A percentile compares a stretch with the other conserved stretches of the same genome.
These are phyloP conservation scores for Ophiostoma australiae DNA, from an alignment of 2,329 filamentous ascomycete genomes.

Conservation along the genomic window DNA sequence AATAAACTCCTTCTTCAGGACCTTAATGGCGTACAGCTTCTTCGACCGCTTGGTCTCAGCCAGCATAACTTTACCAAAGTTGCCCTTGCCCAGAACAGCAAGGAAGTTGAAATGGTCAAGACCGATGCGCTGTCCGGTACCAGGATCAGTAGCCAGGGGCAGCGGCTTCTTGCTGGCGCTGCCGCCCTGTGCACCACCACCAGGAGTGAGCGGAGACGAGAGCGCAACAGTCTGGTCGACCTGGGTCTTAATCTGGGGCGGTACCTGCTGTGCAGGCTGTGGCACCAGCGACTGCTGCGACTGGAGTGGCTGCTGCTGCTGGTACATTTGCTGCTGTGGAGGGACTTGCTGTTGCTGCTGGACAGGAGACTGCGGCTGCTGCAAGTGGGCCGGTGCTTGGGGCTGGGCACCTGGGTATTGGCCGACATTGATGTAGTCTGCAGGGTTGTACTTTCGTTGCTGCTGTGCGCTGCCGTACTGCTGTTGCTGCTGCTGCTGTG, in stretches of 20 bases:
- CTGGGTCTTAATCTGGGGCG: conserved; percentile 38
- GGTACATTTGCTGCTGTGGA: conserved; percentile 26
- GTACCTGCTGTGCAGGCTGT: conserved; percentile 30
- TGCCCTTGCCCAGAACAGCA: conserved; percentile 95
- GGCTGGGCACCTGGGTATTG: conserved; percentile 42
- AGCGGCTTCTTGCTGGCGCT: conserved; percentile 50
- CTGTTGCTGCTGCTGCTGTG: conserved; percentile 17
- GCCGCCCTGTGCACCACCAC: conserved; percentile 29
- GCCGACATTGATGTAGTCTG: conserved; percentile 64
- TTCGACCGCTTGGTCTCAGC: conserved; percentile 92
- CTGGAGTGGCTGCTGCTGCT: conserved; percentile 32
- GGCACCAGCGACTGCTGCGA: conserved; percentile 29
- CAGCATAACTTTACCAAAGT: conserved; percentile 99
- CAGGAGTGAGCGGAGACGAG: conserved; percentile 36
- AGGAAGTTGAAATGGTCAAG: conserved; percentile 99
- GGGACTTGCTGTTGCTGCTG: conserved; percentile 26
- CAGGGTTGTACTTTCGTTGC: conserved; percentile 70
- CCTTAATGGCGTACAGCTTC: conserved; percentile 95
- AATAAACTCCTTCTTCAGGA: conserved; percentile 99
- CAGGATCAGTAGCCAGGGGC: conserved; percentile 65
- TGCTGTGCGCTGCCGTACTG: conserved; percentile 42
- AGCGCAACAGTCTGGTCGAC: conserved; percentile 35
- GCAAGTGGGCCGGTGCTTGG: conserved; percentile 33
- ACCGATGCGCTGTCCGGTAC: conserved; percentile 79
- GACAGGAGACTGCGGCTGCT: conserved; percentile 21